Conservation (phyloP, 164 flowering plant species). For the Magnolia sinica region DNA sequence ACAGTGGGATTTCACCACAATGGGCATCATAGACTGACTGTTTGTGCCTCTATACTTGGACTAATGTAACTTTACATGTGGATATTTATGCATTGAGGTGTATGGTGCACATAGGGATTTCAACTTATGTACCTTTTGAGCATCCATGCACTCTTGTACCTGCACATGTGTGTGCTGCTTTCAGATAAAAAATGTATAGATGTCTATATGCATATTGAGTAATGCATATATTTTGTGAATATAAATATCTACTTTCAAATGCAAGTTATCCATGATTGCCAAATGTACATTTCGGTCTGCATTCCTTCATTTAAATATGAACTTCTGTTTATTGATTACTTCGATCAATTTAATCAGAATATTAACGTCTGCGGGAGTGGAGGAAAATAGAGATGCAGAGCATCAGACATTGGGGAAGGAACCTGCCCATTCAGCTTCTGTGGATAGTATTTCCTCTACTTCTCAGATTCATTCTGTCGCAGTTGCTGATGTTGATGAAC, state of each 20-base stretch:
- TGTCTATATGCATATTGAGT: neutral
- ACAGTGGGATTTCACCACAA: too few relatives aligned
- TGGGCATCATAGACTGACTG: too few relatives aligned
- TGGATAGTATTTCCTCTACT: slow-evolving; percentile 18
- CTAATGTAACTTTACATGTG: too few relatives aligned
- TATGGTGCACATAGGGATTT: too few relatives aligned
- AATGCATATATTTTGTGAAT: neutral
- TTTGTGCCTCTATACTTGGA: too few relatives aligned
- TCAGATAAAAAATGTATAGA: neutral
- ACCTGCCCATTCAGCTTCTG: slow-evolving; percentile 19
- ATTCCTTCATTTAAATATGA: neutral
- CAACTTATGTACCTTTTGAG: too few relatives aligned
- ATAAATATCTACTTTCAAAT: neutral
- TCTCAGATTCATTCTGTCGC: slow-evolving; percentile 22
- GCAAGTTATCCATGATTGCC: neutral
- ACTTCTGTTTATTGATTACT: neutral
- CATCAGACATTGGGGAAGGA: slow-evolving; percentile 16
- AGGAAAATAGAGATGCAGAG: slow-evolving; percentile 28
- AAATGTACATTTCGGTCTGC: neutral
- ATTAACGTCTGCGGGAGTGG: slow-evolving; percentile 51
- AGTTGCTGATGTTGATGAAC: slow-evolving; percentile 29
- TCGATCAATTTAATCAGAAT: slow-evolving; percentile 34
- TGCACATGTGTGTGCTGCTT: neutral
- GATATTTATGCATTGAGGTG: too few relatives aligned
- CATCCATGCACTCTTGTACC: neutral